Conservation (phyloP, 1,284 basidiomycete genomes). For the Trametes polyzona region DNA sequence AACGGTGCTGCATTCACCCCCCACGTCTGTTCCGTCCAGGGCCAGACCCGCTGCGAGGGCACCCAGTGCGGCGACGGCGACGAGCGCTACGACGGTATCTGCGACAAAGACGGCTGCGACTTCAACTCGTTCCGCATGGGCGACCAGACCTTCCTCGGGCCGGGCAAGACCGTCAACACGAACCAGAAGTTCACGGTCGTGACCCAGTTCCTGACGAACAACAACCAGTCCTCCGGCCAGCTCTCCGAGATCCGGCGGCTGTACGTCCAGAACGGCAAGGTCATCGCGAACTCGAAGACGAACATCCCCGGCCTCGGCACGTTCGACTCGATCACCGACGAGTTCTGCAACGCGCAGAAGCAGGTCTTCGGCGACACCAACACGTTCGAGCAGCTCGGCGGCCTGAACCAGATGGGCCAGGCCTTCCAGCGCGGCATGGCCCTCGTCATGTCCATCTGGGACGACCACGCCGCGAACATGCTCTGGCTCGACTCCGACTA, state of each 20-base stretch:
- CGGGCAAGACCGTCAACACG: constrained; percentile 47
- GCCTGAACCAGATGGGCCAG: constrained; percentile 47
- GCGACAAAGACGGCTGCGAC: constrained; percentile 58
- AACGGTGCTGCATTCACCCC: constrained; percentile 54
- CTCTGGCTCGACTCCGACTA: constrained; percentile 46
- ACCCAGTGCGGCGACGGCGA: constrained; percentile 36
- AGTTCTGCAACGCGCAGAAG: constrained; percentile 44
- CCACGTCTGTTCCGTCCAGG: constrained; percentile 48
- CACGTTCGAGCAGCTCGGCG: constrained; percentile 50
- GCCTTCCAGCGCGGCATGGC: constrained; percentile 54
- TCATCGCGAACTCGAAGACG: constrained; percentile 52
- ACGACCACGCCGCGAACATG: constrained; percentile 44
- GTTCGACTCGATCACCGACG: constrained; percentile 42
- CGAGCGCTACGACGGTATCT: constrained; percentile 43
- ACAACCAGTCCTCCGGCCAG: constrained; percentile 47
- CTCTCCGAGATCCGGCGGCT: constrained; percentile 57
- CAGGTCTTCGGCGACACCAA: constrained; percentile 44
- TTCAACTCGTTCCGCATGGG: constrained; percentile 64
- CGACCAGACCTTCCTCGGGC: constrained; percentile 51
- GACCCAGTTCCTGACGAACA: constrained; percentile 56
- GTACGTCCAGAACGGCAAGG: constrained; percentile 54
- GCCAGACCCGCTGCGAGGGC: constrained; percentile 43
- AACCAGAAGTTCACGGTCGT: constrained; percentile 53
- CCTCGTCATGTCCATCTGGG: constrained; percentile 55
- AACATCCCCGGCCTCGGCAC: constrained; percentile 46